phyloP scores from a whole-genome alignment of 2,329 filamentous ascomycete species.

The Cordyceps cateniannulata region DNA sequence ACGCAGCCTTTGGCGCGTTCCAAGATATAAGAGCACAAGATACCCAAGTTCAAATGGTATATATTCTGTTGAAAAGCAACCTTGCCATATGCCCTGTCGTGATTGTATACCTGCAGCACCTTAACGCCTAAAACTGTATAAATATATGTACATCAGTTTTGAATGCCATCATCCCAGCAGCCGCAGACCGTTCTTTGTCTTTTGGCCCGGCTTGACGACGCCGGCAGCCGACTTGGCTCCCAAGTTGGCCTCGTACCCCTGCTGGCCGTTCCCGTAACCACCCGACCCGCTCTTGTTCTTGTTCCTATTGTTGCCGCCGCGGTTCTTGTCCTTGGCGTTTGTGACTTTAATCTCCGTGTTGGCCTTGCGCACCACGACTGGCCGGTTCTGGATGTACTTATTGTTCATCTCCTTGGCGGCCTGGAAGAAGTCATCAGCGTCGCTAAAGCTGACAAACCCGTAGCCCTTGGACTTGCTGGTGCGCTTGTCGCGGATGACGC shows the following conservation, averaged over 20 bases:
- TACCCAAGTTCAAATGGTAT: slow-evolving; percentile 13
- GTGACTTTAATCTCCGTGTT: slow-evolving; percentile 85
- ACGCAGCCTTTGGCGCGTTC: not conserved
- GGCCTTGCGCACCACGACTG: slow-evolving; percentile 77
- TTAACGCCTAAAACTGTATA: not conserved
- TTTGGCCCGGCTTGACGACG: slow-evolving; percentile 56
- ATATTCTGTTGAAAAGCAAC: slow-evolving; percentile 5
- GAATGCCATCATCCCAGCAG: slow-evolving; percentile 44
- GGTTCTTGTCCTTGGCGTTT: slow-evolving; percentile 55
- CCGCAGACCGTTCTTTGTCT: slow-evolving; percentile 60
- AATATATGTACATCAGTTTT: not conserved
- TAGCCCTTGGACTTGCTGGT: slow-evolving; percentile 95
- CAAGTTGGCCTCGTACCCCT: slow-evolving; percentile 43
- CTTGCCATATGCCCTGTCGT: not conserved
- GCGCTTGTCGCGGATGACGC: slow-evolving; percentile 90
- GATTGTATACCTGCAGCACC: not conserved
- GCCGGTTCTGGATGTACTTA: slow-evolving; percentile 98
- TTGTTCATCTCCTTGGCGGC: slow-evolving; percentile 97
- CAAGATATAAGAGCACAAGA: slow-evolving; percentile 8
- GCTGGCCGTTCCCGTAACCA: slow-evolving; percentile 17
- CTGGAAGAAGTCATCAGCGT: slow-evolving; percentile 93
- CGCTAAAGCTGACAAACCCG: slow-evolving; percentile 92
- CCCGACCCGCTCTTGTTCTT: slow-evolving; percentile 29
- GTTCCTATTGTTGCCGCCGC: slow-evolving; percentile 31
- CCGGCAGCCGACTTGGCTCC: slow-evolving; percentile 45